Evolutionary conservation across 179 eudicot genomes (phyloP), one percentile per base, ranked within the genome.

Genomic region (Dionaea muscipula): DNA sequence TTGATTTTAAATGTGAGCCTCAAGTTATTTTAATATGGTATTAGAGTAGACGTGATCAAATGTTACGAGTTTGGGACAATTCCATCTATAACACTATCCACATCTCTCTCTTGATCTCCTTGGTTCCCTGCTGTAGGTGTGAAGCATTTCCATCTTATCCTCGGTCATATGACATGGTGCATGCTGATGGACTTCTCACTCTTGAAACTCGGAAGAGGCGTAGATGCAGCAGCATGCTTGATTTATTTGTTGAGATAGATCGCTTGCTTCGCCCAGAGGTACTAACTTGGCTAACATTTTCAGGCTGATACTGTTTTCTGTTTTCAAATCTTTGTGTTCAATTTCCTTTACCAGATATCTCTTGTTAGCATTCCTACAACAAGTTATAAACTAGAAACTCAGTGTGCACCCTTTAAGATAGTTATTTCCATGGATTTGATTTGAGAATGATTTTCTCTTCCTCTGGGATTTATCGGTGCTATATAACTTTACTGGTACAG

Each of bases 191-290:
- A 63, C 73, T 93, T 60, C 76, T 93, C 51, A 69, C 99, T 47
- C 81, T 83, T 55, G 81, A 79, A 71, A 68, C 67, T 57, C 71
- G 61, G 53, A 66, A 78, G 66, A 70, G 79, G 55, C 78, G 69
- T 15, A 70, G 74, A 56, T 89, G 99, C 74, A 66, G 99, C 74
- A 66, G 55, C 55, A 70, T 72, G 70, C 56, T 79, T 1, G 84
- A 89, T 72, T 52, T 89, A 55, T 84, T 93, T 43, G 54, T 76
- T 47, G 99, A 93, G 80, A 81, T 93, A 12, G 96, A 93, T 67
- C 94, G 99, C 13, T 37, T 93, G 36, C 99, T 93, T 68, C 94
- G 99, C 55, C 99, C 99, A 27, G 99, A 93, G 99, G 99, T 93
- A 84, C 6, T 54, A 25, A 21, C 2, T 7, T 18, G 15, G 3